These are phyloP conservation scores for Lentinula lateritia DNA, from an alignment of 768 basidiomycete genomes.

Conservation along the genomic window DNA sequence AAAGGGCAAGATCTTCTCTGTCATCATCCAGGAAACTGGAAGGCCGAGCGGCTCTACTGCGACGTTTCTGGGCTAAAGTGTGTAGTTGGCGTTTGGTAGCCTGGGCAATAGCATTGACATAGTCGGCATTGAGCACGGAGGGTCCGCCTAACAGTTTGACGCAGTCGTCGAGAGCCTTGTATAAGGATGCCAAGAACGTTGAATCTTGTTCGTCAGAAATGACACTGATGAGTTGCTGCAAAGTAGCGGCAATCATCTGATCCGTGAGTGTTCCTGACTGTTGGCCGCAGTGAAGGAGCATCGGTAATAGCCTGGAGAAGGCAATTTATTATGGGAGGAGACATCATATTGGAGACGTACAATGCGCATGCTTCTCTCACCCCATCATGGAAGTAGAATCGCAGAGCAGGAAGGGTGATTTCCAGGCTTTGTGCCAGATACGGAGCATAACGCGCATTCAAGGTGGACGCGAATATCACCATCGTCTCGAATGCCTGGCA, in stretches of 20 bases:
- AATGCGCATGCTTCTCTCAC: constrained; percentile 74
- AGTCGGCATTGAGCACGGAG: constrained; percentile 44
- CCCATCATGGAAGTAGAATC: constrained; percentile 82
- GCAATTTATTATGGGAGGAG: not conserved
- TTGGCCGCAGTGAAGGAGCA: constrained; percentile 66
- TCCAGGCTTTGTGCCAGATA: constrained; percentile 70
- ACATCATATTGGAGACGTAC: constrained; percentile 32
- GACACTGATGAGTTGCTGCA: constrained; percentile 58
- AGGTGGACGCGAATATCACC: constrained; percentile 70
- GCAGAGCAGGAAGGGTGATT: constrained; percentile 62
- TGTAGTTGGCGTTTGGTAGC: constrained; percentile 72
- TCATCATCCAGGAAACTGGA: constrained; percentile 36
- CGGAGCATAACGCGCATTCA: constrained; percentile 62
- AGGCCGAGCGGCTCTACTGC: constrained; percentile 39
- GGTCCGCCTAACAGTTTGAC: constrained; percentile 55
- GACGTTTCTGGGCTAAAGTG: constrained; percentile 61
- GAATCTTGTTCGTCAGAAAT: constrained; percentile 67
- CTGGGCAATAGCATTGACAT: constrained; percentile 51
- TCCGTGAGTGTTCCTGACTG: constrained; percentile 56
- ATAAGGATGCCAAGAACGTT: constrained; percentile 73
- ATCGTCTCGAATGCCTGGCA: constrained; percentile 87
- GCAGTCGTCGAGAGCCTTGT: constrained; percentile 62
- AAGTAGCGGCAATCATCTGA: constrained; percentile 64
- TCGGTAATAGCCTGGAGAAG: constrained; percentile 56
- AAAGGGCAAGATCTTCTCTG: constrained; percentile 60